A percentile compares a stretch with the other conserved stretches of the same genome.
These are phyloP conservation scores for Arachnomyces sp. DNA, from an alignment of 2,329 filamentous ascomycete species.

Conservation along the genomic window DNA sequence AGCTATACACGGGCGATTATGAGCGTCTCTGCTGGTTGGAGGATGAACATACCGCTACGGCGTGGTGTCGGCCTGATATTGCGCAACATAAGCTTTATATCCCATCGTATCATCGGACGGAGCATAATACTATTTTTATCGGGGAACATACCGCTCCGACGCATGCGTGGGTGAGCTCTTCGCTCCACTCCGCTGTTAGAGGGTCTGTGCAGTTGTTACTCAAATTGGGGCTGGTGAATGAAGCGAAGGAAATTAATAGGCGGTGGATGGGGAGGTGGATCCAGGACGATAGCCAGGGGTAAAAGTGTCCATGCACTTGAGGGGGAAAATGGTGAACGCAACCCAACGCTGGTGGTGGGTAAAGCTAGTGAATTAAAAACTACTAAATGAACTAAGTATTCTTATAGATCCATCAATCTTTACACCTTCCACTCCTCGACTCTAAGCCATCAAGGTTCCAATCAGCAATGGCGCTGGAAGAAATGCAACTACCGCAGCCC, in stretches of 20 bases:
- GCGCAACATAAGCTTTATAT: slow-evolving; percentile 29
- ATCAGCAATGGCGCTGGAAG: no score
- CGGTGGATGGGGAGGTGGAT: slow-evolving; percentile 66
- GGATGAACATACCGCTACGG: slow-evolving; percentile 22
- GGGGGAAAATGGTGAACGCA: no score
- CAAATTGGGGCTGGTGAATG: slow-evolving; percentile 59
- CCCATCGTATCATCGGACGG: slow-evolving; percentile 25
- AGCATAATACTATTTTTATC: slow-evolving; percentile 29
- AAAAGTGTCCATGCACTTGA: no score
- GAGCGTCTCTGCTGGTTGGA: slow-evolving; percentile 27
- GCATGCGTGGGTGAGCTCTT: slow-evolving; percentile 21
- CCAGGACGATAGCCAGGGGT: no score
- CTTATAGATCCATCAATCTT: no score
- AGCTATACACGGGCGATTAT: slow-evolving; percentile 26
- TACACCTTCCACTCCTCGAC: no score
- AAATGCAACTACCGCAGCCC: no score
- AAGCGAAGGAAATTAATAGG: slow-evolving; percentile 56
- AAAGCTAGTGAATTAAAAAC: no score
- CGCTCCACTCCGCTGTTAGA: slow-evolving; percentile 23
- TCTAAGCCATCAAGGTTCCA: no score
- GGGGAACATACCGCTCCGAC: slow-evolving; percentile 30
- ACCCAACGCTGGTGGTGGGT: no score
- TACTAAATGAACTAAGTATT: no score
- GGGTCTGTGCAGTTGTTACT: slow-evolving; percentile 25
- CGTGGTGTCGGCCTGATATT: slow-evolving; percentile 24